Percentiles rank a stretch among this genome's conserved stretches.
Conservation (phyloP, 352 stramenopile genomes). For the Globisporangium polare region DNA sequence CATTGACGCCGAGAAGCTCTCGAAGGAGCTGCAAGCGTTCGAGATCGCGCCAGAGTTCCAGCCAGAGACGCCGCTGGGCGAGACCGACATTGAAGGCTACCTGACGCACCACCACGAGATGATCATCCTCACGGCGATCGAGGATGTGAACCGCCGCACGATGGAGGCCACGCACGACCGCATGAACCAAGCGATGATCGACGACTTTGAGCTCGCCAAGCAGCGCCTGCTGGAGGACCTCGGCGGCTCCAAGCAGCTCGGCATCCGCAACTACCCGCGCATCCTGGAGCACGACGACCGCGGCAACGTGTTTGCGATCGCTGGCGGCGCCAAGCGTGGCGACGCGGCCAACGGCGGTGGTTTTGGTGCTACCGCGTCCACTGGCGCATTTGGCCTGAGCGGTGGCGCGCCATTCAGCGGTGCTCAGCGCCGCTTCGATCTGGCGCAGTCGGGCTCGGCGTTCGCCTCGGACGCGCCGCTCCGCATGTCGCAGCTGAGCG, state of each 20-base stretch:
- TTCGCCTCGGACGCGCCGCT: conserved; percentile 29
- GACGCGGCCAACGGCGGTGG: conserved; percentile 17
- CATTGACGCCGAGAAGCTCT: conserved; percentile 87
- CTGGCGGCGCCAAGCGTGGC: conserved; percentile 29
- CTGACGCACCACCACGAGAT: conserved; percentile 90
- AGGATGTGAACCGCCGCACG: conserved; percentile 79
- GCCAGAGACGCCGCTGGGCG: conserved; percentile 73
- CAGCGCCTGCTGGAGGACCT: conserved; percentile 71
- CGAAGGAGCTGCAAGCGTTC: conserved; percentile 75
- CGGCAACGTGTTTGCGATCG: conserved; percentile 44
- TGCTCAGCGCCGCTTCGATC: conserved; percentile 48
- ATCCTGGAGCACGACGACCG: conserved; percentile 40
- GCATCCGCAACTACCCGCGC: conserved; percentile 70
- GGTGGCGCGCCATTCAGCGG: conserved; percentile 34
- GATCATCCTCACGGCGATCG: conserved; percentile 88
- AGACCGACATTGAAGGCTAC: conserved; percentile 86
- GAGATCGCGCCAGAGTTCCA: conserved; percentile 75
- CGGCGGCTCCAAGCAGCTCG: conserved; percentile 58
- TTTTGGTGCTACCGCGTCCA: conserved; percentile 4
- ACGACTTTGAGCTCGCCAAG: conserved; percentile 81
- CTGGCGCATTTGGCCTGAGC: conserved; percentile 39
- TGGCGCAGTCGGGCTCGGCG: conserved; percentile 24
- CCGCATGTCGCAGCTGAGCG: conserved; percentile 60
- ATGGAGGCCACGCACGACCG: conserved; percentile 77
- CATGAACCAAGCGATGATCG: conserved; percentile 85